phyloP scores from a whole-genome alignment of 768 basidiomycete genomes.

The Termitomyces eurrhizus region DNA sequence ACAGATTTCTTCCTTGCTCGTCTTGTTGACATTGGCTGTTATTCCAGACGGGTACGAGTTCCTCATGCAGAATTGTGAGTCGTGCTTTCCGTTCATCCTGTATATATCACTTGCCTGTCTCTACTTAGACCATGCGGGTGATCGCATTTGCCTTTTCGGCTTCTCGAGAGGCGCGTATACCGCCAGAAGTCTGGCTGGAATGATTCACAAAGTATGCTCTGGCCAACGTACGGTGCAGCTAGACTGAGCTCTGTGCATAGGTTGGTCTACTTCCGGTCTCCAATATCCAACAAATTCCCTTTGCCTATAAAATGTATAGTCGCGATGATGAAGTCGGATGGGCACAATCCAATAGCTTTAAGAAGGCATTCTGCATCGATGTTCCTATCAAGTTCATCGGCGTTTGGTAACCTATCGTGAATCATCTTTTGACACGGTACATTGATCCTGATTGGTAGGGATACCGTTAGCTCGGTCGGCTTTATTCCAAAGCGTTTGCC shows the following conservation, averaged over 20 bases:
- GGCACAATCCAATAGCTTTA: too few species aligned
- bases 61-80: conserved; percentile 54
- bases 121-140: conserved; percentile 38
- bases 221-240: not conserved
- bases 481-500: too few species aligned
- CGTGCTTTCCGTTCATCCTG: not conserved
- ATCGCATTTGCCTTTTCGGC: conserved; percentile 47
- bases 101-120: not conserved
- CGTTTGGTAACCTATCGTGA: too few species aligned
- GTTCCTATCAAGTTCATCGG: too few species aligned
- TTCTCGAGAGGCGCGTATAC: conserved; percentile 63
- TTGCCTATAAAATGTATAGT: too few species aligned
- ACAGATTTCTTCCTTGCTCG: not conserved
- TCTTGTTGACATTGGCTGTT: not conserved
- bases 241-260: conserved; percentile 2
- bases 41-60: conserved; percentile 50
- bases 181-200: conserved; percentile 34
- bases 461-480: too few species aligned
- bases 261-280: conserved; percentile 63
- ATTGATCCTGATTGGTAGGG: too few species aligned
- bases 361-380: too few species aligned
- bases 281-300: too few species aligned
- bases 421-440: too few species aligned
- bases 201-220: conserved; percentile 50
- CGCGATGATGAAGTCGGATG: too few species aligned